Evolutionary conservation across 768 basidiomycete species (phyloP).

Genomic region (Suillus cothurnatus): DNA sequence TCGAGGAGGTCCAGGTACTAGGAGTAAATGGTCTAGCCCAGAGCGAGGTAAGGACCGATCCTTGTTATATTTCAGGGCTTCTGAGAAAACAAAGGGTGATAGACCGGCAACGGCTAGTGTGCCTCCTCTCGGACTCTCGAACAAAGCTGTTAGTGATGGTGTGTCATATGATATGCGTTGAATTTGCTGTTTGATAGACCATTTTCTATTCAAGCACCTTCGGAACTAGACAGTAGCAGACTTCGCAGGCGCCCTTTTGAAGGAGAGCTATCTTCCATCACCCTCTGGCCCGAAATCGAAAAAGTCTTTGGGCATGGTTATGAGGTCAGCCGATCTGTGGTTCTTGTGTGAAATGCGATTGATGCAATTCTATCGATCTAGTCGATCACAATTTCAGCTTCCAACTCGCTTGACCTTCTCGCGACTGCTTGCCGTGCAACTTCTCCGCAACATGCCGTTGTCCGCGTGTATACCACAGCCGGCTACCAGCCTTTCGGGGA

Average conservation of each 20-base stretch:
- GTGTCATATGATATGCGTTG: constrained; percentile 2
- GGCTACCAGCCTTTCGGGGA: constrained; percentile 71
- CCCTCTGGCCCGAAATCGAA: constrained; percentile 96
- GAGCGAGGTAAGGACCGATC: constrained; percentile 45
- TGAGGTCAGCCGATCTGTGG: constrained; percentile 58
- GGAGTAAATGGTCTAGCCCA: constrained; percentile 49
- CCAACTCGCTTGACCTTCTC: constrained; percentile 65
- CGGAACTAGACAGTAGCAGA: constrained; percentile 18
- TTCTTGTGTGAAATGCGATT: not conserved
- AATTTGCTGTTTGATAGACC: constrained; percentile 3
- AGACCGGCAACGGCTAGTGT: constrained; percentile 84
- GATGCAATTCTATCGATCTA: constrained; percentile 30
- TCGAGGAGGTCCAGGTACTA: constrained; percentile 58
- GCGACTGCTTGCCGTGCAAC: constrained; percentile 94
- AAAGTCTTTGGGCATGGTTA: constrained; percentile 99
- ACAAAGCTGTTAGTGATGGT: constrained; percentile 86
- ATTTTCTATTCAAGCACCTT: constrained; percentile 15
- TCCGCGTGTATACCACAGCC: constrained; percentile 77
- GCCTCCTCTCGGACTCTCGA: constrained; percentile 92
- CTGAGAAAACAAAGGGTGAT: constrained; percentile 42
- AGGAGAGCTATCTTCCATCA: constrained; percentile 83
- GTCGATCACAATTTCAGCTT: constrained; percentile 82
- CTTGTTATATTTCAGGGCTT: not conserved
- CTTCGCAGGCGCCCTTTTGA: constrained; percentile 70
- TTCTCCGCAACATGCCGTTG: constrained; percentile 83